Conservation (phyloP, 305 asterid genomes). For the Fraxinus sp. region DNA sequence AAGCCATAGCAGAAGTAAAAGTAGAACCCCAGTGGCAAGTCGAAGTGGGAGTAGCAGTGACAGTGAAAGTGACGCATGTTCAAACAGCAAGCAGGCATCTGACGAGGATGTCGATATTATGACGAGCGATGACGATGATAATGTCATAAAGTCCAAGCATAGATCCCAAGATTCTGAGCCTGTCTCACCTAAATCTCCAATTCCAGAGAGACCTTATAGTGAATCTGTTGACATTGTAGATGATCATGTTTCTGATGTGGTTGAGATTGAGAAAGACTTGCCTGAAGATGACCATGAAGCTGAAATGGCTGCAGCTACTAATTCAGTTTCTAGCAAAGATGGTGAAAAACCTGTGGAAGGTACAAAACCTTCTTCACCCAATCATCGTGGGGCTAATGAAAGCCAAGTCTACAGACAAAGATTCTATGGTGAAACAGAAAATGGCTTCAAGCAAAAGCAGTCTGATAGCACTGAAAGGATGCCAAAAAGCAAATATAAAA, state of each 20-base stretch:
- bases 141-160: constrained; percentile 40
- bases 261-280: constrained; percentile 66
- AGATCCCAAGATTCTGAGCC: constrained; percentile 46
- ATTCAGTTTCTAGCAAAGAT: constrained; percentile 45
- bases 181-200: constrained; percentile 44
- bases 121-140: constrained; percentile 67
- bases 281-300: constrained; percentile 44
- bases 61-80: constrained; percentile 82
- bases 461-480: constrained; percentile 40
- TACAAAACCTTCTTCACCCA: constrained; percentile 34
- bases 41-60: constrained; percentile 81
- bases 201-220: constrained; percentile 43
- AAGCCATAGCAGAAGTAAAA: constrained; percentile 66
- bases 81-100: constrained; percentile 90
- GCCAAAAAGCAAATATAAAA: constrained; percentile 51
- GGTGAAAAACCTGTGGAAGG: constrained; percentile 47
- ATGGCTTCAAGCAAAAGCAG: constrained; percentile 39
- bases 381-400: constrained; percentile 42
- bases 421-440: constrained; percentile 37
- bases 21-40: constrained; percentile 72
- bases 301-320: constrained; percentile 36
- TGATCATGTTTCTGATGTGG: constrained; percentile 47
- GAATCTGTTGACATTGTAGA: constrained; percentile 58
- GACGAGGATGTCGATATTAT: constrained; percentile 95
- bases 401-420: constrained; percentile 30